These are phyloP conservation scores for Skeletonema marinoi DNA, from an alignment of 108 stramenopile genomes.

Conservation along the genomic window DNA sequence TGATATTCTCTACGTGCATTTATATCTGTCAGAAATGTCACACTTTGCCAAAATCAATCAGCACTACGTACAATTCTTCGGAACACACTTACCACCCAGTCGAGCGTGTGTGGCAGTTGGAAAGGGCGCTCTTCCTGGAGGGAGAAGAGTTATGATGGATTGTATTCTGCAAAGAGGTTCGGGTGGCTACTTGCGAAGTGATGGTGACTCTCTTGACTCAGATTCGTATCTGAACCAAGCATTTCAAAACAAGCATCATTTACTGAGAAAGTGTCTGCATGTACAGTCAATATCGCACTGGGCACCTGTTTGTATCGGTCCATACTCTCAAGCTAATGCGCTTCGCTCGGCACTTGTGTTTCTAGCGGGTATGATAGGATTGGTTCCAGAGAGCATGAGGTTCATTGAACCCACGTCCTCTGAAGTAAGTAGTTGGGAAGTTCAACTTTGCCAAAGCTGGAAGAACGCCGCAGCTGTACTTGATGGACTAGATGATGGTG, in stretches of 20 bases:
- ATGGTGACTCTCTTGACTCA: slow-evolving; percentile 6
- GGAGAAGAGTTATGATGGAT: slow-evolving; percentile 82
- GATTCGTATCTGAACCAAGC: slow-evolving; percentile 50
- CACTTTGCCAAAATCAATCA: slow-evolving; percentile 89
- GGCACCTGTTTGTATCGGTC: slow-evolving; percentile 99
- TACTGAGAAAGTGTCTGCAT: slow-evolving; percentile 82
- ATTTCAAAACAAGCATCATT: slow-evolving; percentile 54
- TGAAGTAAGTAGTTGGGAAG: slow-evolving; percentile 46
- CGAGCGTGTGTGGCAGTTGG: slow-evolving; percentile 87
- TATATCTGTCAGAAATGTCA: slow-evolving; percentile 91
- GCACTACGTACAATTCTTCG: slow-evolving; percentile 86
- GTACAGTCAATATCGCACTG: slow-evolving; percentile 94
- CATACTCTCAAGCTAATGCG: slow-evolving; percentile 96
- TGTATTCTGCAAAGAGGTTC: slow-evolving; percentile 74
- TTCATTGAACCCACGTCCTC: slow-evolving; percentile 47
- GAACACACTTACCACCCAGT: slow-evolving; percentile 73
- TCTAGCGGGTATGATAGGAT: slow-evolving; percentile 94
- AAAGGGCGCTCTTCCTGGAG: slow-evolving; percentile 63
- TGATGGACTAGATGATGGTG: slow-evolving; percentile 76
- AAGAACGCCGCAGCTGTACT: slow-evolving; percentile 79
- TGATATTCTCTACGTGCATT: slow-evolving; percentile 92
- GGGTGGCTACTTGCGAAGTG: slow-evolving; percentile 68
- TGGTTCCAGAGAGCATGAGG: slow-evolving; percentile 87
- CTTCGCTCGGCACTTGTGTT: slow-evolving; percentile 79
- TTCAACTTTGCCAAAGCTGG: slow-evolving; percentile 83